These are phyloP conservation scores for Eimeria maxima DNA, from an alignment of 169 alveolate genomes.

Conservation along the genomic window DNA sequence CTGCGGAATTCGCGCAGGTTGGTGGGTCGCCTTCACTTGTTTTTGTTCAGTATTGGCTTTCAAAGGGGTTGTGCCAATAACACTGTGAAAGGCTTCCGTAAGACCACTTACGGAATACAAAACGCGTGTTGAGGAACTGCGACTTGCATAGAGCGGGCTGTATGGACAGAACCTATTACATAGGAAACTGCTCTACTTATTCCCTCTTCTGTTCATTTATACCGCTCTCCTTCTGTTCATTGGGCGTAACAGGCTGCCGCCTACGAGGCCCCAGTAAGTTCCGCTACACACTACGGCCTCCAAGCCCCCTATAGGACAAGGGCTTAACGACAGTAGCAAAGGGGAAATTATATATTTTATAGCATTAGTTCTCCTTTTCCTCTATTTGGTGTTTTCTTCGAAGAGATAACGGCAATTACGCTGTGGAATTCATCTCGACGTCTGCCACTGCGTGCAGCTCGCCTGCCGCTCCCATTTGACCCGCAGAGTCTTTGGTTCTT, in stretches of 20 bases:
- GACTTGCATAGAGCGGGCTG: neutral
- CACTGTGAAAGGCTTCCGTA: neutral
- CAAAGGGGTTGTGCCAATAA: neutral
- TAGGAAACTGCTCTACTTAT: neutral
- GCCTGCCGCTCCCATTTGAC: neutral
- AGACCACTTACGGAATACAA: neutral
- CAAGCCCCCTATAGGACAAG: constrained; percentile 1
- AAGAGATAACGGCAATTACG: neutral
- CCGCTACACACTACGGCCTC: constrained; percentile 19
- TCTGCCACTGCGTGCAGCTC: neutral
- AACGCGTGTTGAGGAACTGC: neutral
- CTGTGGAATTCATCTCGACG: neutral
- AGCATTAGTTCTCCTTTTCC: neutral
- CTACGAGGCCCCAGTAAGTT: constrained; percentile 7
- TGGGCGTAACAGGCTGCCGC: neutral
- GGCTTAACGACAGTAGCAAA: neutral
- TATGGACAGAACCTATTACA: neutral
- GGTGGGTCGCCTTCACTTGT: neutral
- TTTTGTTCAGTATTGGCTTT: neutral
- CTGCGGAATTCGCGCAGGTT: neutral
- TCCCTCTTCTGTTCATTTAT: neutral
- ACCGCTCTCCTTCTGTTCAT: neutral
- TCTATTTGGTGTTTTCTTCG: neutral
- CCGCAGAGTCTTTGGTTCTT: neutral
- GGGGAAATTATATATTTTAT: neutral